Percentiles rank a stretch among this genome's conserved stretches.
Conservation (phyloP, 2,329 filamentous ascomycete species). For the Aspergillus sp. region DNA sequence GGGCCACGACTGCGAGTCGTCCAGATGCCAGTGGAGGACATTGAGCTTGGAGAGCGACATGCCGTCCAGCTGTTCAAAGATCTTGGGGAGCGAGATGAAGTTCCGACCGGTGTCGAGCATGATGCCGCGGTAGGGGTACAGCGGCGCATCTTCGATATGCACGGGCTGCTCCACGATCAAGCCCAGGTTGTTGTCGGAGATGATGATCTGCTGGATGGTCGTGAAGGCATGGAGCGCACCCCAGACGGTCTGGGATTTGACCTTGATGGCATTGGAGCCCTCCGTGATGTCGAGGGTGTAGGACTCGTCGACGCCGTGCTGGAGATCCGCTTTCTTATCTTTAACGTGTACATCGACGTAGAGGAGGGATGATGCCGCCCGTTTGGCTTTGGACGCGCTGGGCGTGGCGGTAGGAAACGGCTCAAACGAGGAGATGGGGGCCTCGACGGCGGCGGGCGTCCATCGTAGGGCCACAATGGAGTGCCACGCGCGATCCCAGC, state of each 20-base stretch:
- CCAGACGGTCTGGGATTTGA: constrained; percentile 53
- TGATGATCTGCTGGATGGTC: constrained; percentile 57
- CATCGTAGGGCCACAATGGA: constrained; percentile 53
- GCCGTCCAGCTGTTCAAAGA: constrained; percentile 55
- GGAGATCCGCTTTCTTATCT: constrained; percentile 48
- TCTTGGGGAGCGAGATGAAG: constrained; percentile 52
- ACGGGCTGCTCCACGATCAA: constrained; percentile 56
- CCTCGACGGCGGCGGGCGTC: constrained; percentile 54
- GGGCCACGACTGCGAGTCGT: constrained; percentile 58
- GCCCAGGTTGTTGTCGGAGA: constrained; percentile 45
- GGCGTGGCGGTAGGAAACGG: constrained; percentile 49
- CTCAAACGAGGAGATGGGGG: constrained; percentile 50
- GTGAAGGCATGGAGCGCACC: constrained; percentile 57
- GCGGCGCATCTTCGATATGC: constrained; percentile 49
- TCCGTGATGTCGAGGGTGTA: constrained; percentile 49
- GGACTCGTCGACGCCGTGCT: constrained; percentile 59
- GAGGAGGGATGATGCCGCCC: constrained; percentile 34
- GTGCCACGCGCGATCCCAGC: constrained; percentile 51
- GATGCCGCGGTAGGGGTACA: constrained; percentile 55
- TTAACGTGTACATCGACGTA: constrained; percentile 48
- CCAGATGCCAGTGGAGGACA: constrained; percentile 58
- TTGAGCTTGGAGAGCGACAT: constrained; percentile 59
- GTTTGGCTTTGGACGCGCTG: constrained; percentile 28
- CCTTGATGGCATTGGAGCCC: constrained; percentile 42
- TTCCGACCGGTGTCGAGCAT: constrained; percentile 58